These are phyloP conservation scores for Eutrema heterophyllum DNA, from an alignment of 345 rosid species.

Conservation along the genomic window DNA sequence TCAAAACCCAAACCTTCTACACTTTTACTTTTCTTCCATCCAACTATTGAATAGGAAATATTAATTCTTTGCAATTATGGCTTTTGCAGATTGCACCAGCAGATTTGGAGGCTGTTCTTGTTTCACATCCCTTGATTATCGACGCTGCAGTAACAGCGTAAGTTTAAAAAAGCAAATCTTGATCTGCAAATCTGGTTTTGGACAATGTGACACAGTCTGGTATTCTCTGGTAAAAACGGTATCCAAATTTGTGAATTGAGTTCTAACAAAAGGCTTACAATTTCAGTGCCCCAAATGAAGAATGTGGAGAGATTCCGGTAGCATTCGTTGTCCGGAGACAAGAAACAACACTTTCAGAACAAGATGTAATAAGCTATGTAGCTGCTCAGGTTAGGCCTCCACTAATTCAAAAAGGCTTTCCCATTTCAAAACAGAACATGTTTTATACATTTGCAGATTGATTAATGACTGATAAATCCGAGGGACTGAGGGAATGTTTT, in stretches of 20 bases:
- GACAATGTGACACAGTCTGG: background rate
- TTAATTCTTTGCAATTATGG: background rate
- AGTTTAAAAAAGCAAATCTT: slow-evolving; percentile 14
- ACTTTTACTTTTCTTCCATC: background rate
- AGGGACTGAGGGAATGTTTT: background rate
- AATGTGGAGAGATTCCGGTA: slow-evolving; percentile 73
- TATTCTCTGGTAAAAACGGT: background rate
- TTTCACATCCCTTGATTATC: slow-evolving; percentile 61
- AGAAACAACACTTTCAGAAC: slow-evolving; percentile 43
- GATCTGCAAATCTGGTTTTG: background rate
- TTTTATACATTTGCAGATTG: background rate
- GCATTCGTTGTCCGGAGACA: slow-evolving; percentile 67
- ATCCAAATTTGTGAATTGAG: background rate
- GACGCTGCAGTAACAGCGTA: slow-evolving; percentile 80
- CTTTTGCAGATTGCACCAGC: slow-evolving; percentile 79
- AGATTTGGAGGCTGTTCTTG: slow-evolving; percentile 71
- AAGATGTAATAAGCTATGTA: slow-evolving; percentile 47
- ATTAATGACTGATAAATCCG: background rate
- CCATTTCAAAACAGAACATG: background rate
- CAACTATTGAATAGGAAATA: background rate
- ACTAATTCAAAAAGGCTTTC: background rate
- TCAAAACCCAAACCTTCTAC: background rate
- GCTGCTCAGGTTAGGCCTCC: slow-evolving; percentile 54
- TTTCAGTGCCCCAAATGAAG: slow-evolving; percentile 46
- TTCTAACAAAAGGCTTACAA: background rate